Conservation (phyloP, 2,329 filamentous ascomycete genomes). For the Thermothelomyces thermophilus region DNA sequence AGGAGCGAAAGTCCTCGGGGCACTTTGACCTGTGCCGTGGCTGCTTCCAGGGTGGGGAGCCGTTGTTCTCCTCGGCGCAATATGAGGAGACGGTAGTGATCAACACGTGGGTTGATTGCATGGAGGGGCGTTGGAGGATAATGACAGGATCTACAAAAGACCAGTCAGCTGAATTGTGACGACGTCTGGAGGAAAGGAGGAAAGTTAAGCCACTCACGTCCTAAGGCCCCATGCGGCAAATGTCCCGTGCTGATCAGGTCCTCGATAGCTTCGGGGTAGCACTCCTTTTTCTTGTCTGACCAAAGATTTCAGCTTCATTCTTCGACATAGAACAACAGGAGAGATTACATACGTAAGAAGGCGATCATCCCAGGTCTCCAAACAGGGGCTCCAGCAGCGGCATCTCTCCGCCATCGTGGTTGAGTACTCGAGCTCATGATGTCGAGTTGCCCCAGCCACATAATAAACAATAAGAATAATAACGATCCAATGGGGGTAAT, state of each 20-base stretch:
- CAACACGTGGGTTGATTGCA: slow-evolving; percentile 1
- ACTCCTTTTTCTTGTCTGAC: neutral
- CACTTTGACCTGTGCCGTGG: neutral
- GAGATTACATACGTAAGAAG: neutral
- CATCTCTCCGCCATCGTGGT: too few relatives aligned
- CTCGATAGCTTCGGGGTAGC: neutral
- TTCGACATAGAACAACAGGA: too few relatives aligned
- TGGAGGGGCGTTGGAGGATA: neutral
- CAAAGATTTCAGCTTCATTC: neutral
- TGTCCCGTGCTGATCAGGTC: too few relatives aligned
- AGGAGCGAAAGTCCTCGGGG: slow-evolving; percentile 2
- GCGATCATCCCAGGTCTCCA: neutral
- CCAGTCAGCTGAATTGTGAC: neutral
- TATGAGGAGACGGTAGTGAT: slow-evolving; percentile 8
- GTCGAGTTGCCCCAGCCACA: neutral
- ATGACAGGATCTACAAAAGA: slow-evolving; percentile 7
- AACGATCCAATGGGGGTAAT: too few relatives aligned
- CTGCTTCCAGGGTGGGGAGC: neutral
- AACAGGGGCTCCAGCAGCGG: too few relatives aligned
- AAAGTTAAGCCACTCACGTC: too few relatives aligned
- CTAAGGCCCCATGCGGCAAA: too few relatives aligned
- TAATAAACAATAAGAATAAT: too few relatives aligned
- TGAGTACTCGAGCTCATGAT: neutral
- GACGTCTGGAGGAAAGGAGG: too few relatives aligned
- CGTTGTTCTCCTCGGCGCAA: neutral